Percentiles rank a stretch among this genome's conserved stretches.
These are phyloP conservation scores for Begonia peltatifolia DNA, from an alignment of 306 rosid species.

Conservation along the genomic window DNA sequence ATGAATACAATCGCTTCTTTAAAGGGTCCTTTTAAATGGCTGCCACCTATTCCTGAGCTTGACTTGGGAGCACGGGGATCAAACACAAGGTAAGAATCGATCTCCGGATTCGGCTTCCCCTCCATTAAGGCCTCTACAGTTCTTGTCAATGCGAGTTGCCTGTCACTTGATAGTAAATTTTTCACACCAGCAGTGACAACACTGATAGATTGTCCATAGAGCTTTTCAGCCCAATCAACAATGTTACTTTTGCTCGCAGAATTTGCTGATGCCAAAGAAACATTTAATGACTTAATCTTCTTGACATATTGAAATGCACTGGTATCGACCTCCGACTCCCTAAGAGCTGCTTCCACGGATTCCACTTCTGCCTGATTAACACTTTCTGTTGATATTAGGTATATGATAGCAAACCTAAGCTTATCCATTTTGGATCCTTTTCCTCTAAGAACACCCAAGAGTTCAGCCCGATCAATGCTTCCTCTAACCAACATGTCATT, in stretches of 20 bases:
- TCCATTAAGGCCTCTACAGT: conserved; percentile 90
- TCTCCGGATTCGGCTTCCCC: conserved; percentile 90
- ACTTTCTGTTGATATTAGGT: conserved; percentile 70
- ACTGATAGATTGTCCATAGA: conserved; percentile 83
- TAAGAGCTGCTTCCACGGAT: conserved; percentile 72
- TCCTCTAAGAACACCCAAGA: conserved; percentile 54
- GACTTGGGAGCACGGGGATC: conserved; percentile 94
- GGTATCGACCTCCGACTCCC: conserved; percentile 69
- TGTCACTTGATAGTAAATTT: conserved; percentile 71
- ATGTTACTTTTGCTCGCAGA: conserved; percentile 87
- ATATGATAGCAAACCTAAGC: conserved; percentile 86
- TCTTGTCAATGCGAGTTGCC: conserved; percentile 88
- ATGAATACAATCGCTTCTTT: conserved; percentile 91
- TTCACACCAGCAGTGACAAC: conserved; percentile 97
- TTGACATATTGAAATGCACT: conserved; percentile 92
- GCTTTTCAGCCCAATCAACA: conserved; percentile 97
- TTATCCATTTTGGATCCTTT: conserved; percentile 84
- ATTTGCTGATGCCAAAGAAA: conserved; percentile 67
- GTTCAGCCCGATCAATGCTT: conserved; percentile 70
- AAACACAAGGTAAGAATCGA: conserved; percentile 56
- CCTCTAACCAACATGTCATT: conserved; percentile 88
- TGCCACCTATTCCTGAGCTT: conserved; percentile 49
- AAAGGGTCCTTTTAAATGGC: conserved; percentile 83
- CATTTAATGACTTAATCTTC: conserved; percentile 82
- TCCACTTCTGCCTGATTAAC: conserved; percentile 74